Base-by-base conservation (phyloP, 176 grass and related monocot species). In the Areca catechu region DNA sequence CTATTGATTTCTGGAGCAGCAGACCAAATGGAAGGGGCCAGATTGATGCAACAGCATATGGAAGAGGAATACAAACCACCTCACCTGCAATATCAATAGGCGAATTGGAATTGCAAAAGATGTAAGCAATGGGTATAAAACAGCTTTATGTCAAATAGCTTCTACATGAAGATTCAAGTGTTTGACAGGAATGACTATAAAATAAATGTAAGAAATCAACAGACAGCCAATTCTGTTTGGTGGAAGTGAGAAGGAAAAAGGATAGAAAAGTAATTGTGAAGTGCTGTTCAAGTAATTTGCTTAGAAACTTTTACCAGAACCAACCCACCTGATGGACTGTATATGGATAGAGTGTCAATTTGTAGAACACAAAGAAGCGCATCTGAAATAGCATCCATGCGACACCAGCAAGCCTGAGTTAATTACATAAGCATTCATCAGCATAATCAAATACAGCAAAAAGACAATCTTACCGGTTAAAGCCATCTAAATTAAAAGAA, bases 331-430 rank as follows among this genome's bases (percentile, higher is more conserved):
- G 81, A 78, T 56, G 83, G 64, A 67, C 75, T 80, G 67, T 88
- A 97, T 71, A 97, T 70, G 58, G 92, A 90, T 76, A 96, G 76
- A 64, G 78, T 82, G 73, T 91, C 86, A 54, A 74, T 69, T 76
- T 90, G 92, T 20, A 97, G 80, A 64, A 89, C 92, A 58, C 92
- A 88, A 23, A 97, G 75, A 79, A 97, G 79, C 20, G 92, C 83
- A 56, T 97, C 86, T 61, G 80, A 53, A 62, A 85, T 82, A 57
- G 69, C 54, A 27, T 82, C 73, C 92, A 97, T 88, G 48, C 78
- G 63, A 81, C 92, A 97, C 92, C 86, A 97, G 77, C 83, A 80
- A 59, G 80, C 83, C 92, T 91, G 80, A 48, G 73, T 69, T 66
- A 25, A 77, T 65, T 70, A 25, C 5, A 43, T 50, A 65, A 22